phyloP scores from a whole-genome alignment of 106 monocot species.

The Dendrobium chrysotoxum region DNA sequence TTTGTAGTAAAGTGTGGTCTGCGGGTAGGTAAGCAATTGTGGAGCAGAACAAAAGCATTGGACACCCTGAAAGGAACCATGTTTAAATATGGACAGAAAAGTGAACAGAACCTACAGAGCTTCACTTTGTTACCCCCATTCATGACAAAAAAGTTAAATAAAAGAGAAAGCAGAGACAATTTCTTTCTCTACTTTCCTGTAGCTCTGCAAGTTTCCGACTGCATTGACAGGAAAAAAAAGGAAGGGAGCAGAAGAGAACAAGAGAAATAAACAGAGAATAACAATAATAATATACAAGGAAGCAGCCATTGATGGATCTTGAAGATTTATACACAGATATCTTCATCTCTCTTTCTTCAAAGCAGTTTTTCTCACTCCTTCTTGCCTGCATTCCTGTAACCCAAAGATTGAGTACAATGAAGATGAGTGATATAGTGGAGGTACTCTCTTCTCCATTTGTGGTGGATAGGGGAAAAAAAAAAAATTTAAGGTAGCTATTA shows the following conservation, averaged over 20 bases:
- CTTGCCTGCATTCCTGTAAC: slow-evolving; percentile 22
- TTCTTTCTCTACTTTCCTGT: not conserved
- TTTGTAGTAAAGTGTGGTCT: not conserved
- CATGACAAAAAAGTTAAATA: slow-evolving; percentile 18
- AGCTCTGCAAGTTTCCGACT: slow-evolving; percentile 13
- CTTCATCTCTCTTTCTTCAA: not conserved
- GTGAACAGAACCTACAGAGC: slow-evolving; percentile 12
- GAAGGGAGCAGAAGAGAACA: not conserved
- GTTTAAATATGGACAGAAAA: slow-evolving; percentile 16
- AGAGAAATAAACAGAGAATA: slow-evolving; percentile 2
- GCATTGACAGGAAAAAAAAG: slow-evolving; percentile 32
- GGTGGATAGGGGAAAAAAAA: not conserved
- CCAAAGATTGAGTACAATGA: slow-evolving; percentile 1
- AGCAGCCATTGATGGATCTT: slow-evolving; percentile 10
- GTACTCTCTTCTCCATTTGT: not conserved
- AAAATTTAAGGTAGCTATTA: no score
- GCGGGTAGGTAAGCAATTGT: not conserved
- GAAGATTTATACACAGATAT: slow-evolving; percentile 22
- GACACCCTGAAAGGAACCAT: not conserved
- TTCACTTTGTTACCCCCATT: slow-evolving; percentile 24
- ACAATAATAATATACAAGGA: not conserved
- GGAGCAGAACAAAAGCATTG: not conserved
- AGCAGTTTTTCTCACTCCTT: slow-evolving; percentile 20
- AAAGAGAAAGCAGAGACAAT: slow-evolving; percentile 3
- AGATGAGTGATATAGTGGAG: not conserved